Conservation (phyloP, 2,329 filamentous ascomycete genomes). For the Geosmithia morbida region DNA sequence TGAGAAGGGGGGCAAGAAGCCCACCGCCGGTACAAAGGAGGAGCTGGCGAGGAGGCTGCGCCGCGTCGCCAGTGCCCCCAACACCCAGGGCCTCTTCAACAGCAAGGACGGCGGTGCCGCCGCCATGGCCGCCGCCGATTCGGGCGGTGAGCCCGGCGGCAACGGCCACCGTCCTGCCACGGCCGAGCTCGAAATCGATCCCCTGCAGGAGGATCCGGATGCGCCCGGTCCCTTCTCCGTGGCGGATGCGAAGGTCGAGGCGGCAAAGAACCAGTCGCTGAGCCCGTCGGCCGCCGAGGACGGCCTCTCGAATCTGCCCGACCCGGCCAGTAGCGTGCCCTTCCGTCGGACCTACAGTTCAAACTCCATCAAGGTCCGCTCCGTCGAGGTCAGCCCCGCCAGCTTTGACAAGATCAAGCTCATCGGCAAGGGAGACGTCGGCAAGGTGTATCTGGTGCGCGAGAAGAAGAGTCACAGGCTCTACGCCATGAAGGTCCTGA, state of each 20-base stretch:
- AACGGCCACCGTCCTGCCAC: constrained; percentile 62
- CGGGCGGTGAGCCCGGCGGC: constrained; percentile 14
- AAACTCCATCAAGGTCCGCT: constrained; percentile 96
- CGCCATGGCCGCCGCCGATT: constrained; percentile 3
- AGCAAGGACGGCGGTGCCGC: constrained; percentile 15
- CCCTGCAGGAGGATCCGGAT: constrained; percentile 39
- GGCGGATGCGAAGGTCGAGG: constrained; percentile 14
- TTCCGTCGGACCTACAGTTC: constrained; percentile 96
- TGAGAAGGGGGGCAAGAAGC: constrained; percentile 43
- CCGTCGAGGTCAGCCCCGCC: constrained; percentile 86
- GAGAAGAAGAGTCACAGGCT: constrained; percentile 95
- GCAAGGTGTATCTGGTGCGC: constrained; percentile 92
- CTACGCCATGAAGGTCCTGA: constrained; percentile 98
- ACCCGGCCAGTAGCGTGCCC: constrained; percentile 52
- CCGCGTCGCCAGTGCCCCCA: constrained; percentile 89
- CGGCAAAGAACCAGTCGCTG: constrained; percentile 18
- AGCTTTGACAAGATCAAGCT: constrained; percentile 99
- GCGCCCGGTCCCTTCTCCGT: constrained; percentile 20
- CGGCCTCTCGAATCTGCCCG: constrained; percentile 46
- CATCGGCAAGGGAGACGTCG: constrained; percentile 96
- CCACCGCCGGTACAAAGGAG: constrained; percentile 73
- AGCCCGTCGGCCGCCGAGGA: constrained; percentile 32
- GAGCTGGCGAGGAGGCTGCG: constrained; percentile 86
- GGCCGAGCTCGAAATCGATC: constrained; percentile 75
- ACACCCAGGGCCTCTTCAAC: constrained; percentile 79